Conservation (phyloP, 176 grass and related monocot genomes). For the Carex myosuroides region DNA sequence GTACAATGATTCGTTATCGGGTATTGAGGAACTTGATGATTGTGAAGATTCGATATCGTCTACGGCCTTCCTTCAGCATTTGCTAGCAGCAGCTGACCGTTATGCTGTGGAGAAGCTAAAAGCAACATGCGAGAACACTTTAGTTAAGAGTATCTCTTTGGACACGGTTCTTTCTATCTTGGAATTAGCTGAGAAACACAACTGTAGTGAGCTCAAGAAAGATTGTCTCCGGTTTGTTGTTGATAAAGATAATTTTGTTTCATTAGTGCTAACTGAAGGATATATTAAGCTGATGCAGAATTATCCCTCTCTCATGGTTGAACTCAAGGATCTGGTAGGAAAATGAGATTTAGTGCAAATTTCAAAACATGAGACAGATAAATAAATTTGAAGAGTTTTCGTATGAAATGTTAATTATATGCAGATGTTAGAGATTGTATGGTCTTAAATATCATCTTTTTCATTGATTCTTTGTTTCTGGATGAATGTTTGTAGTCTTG, state of each 20-base stretch:
- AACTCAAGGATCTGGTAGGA: not conserved
- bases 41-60: not conserved
- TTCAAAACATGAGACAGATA: not conserved
- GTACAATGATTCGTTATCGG: not conserved
- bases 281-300: not conserved
- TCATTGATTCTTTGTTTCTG: not conserved
- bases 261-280: not conserved
- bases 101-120: not conserved
- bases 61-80: not conserved
- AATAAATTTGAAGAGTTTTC: not conserved
- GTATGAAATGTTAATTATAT: not conserved
- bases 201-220: not conserved
- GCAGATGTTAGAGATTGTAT: too few species aligned
- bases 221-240: not conserved
- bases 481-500: not conserved
- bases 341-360: not conserved
- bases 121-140: not conserved
- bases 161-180: not conserved
- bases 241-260: not conserved
- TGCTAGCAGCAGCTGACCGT: conserved; percentile 1
- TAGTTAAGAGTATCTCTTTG: not conserved
- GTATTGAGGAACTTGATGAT: not conserved
- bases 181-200: not conserved
- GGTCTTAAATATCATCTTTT: not conserved
- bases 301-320: not conserved